Conservation (phyloP, 2,329 filamentous ascomycete genomes). For the Botryotinia globosa region DNA sequence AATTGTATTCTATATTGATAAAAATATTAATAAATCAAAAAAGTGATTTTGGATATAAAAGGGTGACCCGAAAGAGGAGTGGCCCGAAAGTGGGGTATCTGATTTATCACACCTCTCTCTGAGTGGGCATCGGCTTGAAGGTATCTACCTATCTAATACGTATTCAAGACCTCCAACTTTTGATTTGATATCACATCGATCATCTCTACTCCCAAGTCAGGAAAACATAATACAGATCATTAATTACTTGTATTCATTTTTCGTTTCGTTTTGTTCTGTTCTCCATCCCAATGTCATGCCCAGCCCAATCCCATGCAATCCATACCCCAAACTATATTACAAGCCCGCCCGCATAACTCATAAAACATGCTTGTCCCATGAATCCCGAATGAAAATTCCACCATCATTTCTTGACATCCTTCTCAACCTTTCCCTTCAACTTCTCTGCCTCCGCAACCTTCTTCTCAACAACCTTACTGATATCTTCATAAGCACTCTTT, state of each 20-base stretch:
- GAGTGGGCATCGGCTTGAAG: background rate
- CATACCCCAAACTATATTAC: background rate
- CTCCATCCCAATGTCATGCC: background rate
- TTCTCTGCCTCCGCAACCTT: conserved; percentile 57
- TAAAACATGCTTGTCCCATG: background rate
- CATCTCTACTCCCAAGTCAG: background rate
- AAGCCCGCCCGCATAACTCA: background rate
- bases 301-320: background rate
- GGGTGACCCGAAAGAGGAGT: too few relatives aligned
- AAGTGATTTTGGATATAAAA: too few relatives aligned
- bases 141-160: too few relatives aligned
- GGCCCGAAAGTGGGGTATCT: too few relatives aligned
- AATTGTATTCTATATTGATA: too few relatives aligned
- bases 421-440: conserved; percentile 50
- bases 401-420: conserved; percentile 29
- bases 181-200: background rate
- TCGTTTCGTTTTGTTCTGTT: background rate
- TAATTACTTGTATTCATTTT: background rate
- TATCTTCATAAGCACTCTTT: conserved; percentile 65
- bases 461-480: conserved; percentile 62
- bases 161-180: background rate
- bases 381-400: too few relatives aligned
- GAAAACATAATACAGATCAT: background rate
- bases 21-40: too few relatives aligned
- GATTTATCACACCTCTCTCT: background rate